These are phyloP conservation scores for Thielaviopsis musarum DNA, from an alignment of 2,329 filamentous ascomycete species.

Conservation along the genomic window DNA sequence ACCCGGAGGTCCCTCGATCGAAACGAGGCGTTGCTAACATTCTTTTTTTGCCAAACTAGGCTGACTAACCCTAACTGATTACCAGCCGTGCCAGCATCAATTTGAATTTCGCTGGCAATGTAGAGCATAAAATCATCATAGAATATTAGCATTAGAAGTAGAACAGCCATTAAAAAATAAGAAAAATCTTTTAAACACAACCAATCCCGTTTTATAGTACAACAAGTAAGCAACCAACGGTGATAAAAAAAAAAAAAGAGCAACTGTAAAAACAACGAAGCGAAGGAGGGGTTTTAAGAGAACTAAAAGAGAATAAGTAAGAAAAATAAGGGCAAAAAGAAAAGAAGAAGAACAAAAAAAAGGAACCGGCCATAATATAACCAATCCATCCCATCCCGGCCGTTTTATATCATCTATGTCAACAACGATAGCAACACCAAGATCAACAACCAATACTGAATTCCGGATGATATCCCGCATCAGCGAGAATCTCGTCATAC, in stretches of 20 bases:
- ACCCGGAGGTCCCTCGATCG: constrained; percentile 12
- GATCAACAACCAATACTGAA: too few species aligned
- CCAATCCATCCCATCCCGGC: too few species aligned
- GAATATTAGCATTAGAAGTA: too few species aligned
- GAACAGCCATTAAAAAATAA: too few species aligned
- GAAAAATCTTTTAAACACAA: too few species aligned
- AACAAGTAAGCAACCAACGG: background rate
- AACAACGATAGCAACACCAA: too few species aligned
- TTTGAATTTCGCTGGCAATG: too few species aligned
- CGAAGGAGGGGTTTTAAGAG: background rate
- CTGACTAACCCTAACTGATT: background rate
- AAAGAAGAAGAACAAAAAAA: background rate
- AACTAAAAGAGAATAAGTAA: too few species aligned
- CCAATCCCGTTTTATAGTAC: background rate
- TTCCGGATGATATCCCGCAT: too few species aligned
- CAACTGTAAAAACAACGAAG: background rate
- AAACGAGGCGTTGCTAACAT: constrained; percentile 11
- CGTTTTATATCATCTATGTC: too few species aligned
- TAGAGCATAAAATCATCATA: too few species aligned
- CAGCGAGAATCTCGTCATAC: background rate
- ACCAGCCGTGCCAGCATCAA: background rate
- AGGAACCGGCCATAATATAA: background rate
- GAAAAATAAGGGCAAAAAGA: background rate
- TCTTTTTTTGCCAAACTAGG: too few species aligned
- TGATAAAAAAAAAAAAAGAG: background rate